phyloP scores from a whole-genome alignment of 106 monocot species.

The Phalaenopsis equestris region DNA sequence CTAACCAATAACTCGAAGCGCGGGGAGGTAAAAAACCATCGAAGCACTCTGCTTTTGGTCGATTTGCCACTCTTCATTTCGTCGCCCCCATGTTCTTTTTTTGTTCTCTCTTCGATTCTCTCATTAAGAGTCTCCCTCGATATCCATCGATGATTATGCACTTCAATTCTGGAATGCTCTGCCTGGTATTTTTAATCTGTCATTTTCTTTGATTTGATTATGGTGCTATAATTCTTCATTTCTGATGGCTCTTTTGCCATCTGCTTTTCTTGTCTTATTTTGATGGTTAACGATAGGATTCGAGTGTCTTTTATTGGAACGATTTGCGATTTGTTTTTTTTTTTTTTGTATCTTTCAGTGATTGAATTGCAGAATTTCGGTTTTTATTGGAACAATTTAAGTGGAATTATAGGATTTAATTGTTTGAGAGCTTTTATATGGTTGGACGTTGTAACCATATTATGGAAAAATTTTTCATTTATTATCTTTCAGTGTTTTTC shows the following conservation, averaged over 20 bases:
- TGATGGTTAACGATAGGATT: background rate
- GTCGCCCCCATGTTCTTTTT: too few species aligned
- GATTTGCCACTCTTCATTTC: background rate
- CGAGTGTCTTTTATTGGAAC: background rate
- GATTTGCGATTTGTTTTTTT: background rate
- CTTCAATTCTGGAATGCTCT: background rate
- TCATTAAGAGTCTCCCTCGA: too few species aligned
- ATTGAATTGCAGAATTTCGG: background rate
- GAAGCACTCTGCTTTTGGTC: conserved; percentile 1
- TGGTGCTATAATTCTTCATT: background rate
- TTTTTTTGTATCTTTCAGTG: background rate
- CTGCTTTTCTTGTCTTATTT: background rate
- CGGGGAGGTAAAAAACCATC: background rate
- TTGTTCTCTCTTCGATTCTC: background rate
- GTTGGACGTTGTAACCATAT: background rate
- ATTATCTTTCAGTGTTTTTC: background rate
- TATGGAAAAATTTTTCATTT: background rate
- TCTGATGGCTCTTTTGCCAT: background rate
- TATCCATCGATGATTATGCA: background rate
- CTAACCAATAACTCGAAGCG: background rate
- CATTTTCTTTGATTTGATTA: background rate
- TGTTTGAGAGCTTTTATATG: background rate
- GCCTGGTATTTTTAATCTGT: conserved; percentile 1
- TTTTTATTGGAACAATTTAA: too few species aligned
- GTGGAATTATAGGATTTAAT: background rate